Evolutionary conservation across 176 grass and related monocot genomes (phyloP), one percentile per base, ranked within the genome.

Genomic region (Phragmites australis): DNA sequence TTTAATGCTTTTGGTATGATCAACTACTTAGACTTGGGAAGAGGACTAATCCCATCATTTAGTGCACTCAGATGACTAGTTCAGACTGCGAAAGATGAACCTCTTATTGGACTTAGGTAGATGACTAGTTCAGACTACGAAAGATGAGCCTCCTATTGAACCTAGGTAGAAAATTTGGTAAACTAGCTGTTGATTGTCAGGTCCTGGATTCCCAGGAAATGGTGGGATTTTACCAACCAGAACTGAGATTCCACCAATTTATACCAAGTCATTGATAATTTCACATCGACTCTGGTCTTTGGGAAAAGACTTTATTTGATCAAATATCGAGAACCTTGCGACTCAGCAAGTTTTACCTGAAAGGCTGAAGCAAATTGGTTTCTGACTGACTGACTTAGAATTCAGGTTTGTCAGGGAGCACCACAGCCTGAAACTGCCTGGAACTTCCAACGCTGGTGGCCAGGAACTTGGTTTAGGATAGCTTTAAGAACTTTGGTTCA

Each of bases 1-100:
- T 74, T 61, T 61, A 70, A 67, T 62, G 47, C 13, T 71, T 87
- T 68, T 44, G 25, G 16, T 78, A 58, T 81, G 39, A 77, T 75
- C 11, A 72, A 39, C 23, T 16, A 9, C 47, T 53, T 78, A 37
- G 25, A 27, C 21, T 53, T 44, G 37, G 27, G 43, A 75, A 63
- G 58, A 57, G 18, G 6, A 63, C 14, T 70, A 30, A 11, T 67
- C 68, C 5, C 6, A n/a, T 55, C 48, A 13, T 67, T 58, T 47
- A 72, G 26, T 64, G 37, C 23, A n/a, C 51, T 72, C 1, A 53
- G 22, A 26, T 68, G 21, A n/a, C n/a, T 80, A 56, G 22, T 68
- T 78, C 30, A 39, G 29, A 39, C 19, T 16, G n/a, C 9, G 2
- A 14, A 37, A 65, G 10, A 78, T 58, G 23, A 21, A 6, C 8